Evolutionary conservation across 208 protist species (phyloP).

Genomic region (Phytomonas sp.): DNA sequence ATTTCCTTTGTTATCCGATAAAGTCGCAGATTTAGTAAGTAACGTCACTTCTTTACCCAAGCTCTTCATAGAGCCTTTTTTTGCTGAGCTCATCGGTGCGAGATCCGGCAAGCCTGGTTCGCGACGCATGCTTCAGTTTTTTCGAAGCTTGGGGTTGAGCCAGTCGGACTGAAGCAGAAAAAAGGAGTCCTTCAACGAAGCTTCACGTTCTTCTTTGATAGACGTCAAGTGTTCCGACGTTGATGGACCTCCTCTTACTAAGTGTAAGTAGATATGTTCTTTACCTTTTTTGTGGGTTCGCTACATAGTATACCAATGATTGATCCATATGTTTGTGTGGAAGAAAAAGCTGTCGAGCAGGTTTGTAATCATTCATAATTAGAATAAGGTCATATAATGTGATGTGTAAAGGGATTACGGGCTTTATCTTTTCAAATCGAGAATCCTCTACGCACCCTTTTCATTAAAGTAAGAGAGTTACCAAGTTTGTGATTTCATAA

Average conservation of each 20-base stretch:
- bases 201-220: neutral
- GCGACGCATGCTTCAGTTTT: neutral
- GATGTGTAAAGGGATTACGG: neutral
- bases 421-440: neutral
- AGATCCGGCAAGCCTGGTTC: neutral
- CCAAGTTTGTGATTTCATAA: neutral
- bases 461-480: neutral
- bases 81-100: neutral
- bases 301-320: neutral
- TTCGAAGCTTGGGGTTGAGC: neutral
- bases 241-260: neutral
- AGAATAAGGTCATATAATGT: neutral
- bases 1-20: neutral
- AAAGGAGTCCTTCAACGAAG: neutral
- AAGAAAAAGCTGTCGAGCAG: neutral
- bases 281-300: neutral
- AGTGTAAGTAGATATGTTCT: neutral
- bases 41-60: neutral
- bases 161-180: neutral
- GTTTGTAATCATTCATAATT: neutral
- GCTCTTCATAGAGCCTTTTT: neutral
- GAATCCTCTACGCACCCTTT: neutral
- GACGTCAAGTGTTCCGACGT: neutral
- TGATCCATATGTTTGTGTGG: neutral
- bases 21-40: neutral